These are phyloP conservation scores for Serpula lacrymans DNA, from an alignment of 768 basidiomycete species.

Conservation along the genomic window DNA sequence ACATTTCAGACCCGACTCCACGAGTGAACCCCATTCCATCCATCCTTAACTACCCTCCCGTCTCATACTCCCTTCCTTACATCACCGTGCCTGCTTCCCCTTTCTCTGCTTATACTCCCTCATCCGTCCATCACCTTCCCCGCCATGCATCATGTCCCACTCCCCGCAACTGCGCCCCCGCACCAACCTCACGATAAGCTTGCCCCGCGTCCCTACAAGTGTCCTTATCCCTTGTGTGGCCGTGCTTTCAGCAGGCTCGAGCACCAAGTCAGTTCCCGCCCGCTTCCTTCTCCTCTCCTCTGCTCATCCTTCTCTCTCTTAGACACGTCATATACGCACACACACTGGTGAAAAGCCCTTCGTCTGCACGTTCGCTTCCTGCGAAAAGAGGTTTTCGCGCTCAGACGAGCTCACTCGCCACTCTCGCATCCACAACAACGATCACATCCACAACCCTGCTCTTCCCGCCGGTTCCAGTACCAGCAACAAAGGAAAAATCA, in stretches of 20 bases:
- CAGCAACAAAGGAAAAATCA: slow-evolving; percentile 24
- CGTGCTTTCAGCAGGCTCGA: slow-evolving; percentile 96
- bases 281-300: slow-evolving; percentile 6
- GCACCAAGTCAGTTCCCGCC: slow-evolving; percentile 68
- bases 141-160: slow-evolving; percentile 5
- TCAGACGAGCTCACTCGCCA: slow-evolving; percentile 99
- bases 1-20: slow-evolving; percentile 14
- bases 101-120: slow-evolving; percentile 11
- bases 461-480: slow-evolving; percentile 13
- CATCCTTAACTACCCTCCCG: slow-evolving; percentile 17
- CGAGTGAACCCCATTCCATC: slow-evolving; percentile 9
- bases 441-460: slow-evolving; percentile 32
- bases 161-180: slow-evolving; percentile 4
- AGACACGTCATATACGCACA: slow-evolving; percentile 98
- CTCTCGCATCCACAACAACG: slow-evolving; percentile 84
- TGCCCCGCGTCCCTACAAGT: slow-evolving; percentile 85
- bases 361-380: slow-evolving; percentile 85
- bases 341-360: slow-evolving; percentile 99
- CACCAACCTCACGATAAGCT: slow-evolving; percentile 39
- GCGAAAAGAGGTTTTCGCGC: slow-evolving; percentile 96
- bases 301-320: slow-evolving; percentile 11
- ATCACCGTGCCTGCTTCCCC: slow-evolving; percentile 18
- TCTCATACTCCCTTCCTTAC: slow-evolving; percentile 16
- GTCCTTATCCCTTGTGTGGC: slow-evolving; percentile 86
- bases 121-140: slow-evolving; percentile 11